Evolutionary conservation across 768 basidiomycete genomes (phyloP), one percentile per base, ranked within the genome.

Genomic region (Ramaria rubella): DNA sequence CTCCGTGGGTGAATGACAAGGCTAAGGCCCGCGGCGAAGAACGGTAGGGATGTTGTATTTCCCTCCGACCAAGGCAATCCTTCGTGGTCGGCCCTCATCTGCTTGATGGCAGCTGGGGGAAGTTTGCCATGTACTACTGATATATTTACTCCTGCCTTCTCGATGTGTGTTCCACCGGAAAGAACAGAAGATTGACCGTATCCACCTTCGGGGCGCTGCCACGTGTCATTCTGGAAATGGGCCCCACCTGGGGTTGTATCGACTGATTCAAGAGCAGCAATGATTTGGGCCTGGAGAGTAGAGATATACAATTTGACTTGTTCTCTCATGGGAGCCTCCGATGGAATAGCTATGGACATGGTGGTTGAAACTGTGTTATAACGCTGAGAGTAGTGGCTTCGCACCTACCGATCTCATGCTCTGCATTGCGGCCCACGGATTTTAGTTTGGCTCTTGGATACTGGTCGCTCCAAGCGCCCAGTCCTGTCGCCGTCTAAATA

Each of bases 141-240:
- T 64, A 96, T 87, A 73, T 96, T 97, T 46, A 97, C 91, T 1
- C 96, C 95, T 3, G 88, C 95, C 70, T 98, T 98, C 70, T 98
- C 95, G 63, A 97, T 0, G 84, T 75, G 11, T 72, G 61, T 55
- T 71, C 63, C 55, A 63, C 27, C 29, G 24, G 83, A 77, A 67
- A 96, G 87, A 21, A 94, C 88, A 69, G 90, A 93, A 1, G 91
- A 93, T 52, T 82, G 75, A 11, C 93, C 93, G 48, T 77, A 77
- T 0, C 90, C 89, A 5, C 88, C 89, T 33, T 57, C 59, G 40
- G 57, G 57, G 60, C 46, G 52, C 27, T 52, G 6, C 75, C 79
- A 59, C 87, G 31, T 38, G 38, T 49, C 60, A 50, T 34, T 66
- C 31, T 67, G 65, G 21, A 65, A 62, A 33, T 69, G 69, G 19